Percentiles rank a stretch among this genome's conserved stretches.
These are phyloP conservation scores for Ochetophila trinervis DNA, from an alignment of 306 rosid genomes.

Conservation along the genomic window DNA sequence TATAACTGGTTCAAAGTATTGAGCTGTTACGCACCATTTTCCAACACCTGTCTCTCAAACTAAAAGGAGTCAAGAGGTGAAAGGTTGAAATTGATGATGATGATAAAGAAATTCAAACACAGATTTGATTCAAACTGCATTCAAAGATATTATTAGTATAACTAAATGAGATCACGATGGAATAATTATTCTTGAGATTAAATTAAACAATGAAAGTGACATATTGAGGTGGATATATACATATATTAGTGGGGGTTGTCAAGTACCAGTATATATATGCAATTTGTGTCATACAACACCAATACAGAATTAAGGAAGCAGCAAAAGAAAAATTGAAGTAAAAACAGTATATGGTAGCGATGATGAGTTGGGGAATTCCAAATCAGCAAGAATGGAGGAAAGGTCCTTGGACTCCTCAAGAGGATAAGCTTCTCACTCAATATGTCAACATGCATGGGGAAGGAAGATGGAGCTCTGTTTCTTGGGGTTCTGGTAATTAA, in stretches of 20 bases:
- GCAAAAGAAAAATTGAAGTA: background rate
- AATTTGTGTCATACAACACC: constrained; percentile 20
- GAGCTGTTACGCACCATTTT: constrained; percentile 27
- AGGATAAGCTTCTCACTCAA: constrained; percentile 53
- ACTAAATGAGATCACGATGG: constrained; percentile 2
- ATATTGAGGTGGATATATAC: constrained; percentile 5
- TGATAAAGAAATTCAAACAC: constrained; percentile 4
- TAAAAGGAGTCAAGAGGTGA: background rate
- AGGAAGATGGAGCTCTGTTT: constrained; percentile 60
- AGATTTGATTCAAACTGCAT: constrained; percentile 34
- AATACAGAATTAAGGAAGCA: constrained; percentile 19
- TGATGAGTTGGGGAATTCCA: constrained; percentile 23
- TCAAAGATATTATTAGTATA: constrained; percentile 20
- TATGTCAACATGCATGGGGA: constrained; percentile 55
- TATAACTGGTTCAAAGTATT: constrained; percentile 25
- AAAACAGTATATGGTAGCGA: constrained; percentile 14
- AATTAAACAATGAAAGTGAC: constrained; percentile 7
- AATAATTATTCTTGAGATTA: constrained; percentile 3
- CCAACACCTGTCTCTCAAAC: constrained; percentile 13
- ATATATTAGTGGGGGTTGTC: background rate
- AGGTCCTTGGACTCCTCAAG: constrained; percentile 81
- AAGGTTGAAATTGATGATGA: no score
- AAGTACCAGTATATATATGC: background rate
- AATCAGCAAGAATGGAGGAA: constrained; percentile 51
- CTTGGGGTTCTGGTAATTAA: constrained; percentile 43